Conservation (phyloP, 164 flowering plant genomes). For the Liquidambar formosana region DNA sequence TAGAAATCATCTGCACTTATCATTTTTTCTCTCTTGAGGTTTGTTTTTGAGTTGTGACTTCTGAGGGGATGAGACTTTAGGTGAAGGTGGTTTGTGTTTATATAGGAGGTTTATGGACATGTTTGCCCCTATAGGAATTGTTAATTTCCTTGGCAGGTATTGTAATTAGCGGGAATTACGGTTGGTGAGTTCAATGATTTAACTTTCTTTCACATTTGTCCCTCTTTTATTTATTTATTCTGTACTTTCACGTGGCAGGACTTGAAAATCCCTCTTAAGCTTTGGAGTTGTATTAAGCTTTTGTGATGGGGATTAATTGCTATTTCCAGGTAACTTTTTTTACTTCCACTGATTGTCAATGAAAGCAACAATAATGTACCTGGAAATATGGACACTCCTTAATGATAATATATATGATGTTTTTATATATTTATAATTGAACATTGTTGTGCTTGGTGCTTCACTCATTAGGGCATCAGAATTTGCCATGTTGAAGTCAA, state of each 20-base stretch:
- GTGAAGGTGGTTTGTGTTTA: background rate
- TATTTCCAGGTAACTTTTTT: background rate
- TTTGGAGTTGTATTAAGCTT: no score
- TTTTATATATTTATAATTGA: no score
- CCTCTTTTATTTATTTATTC: background rate
- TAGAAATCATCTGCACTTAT: conserved; percentile 48
- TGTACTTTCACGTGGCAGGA: no score
- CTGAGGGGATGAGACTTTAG: background rate
- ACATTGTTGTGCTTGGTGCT: background rate
- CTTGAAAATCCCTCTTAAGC: no score
- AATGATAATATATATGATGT: no score
- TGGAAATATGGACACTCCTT: background rate
- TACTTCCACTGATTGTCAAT: background rate
- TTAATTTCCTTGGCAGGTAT: background rate
- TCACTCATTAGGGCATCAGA: conserved; percentile 2
- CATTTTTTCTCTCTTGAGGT: conserved; percentile 27
- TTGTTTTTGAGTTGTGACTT: background rate
- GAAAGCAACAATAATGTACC: background rate
- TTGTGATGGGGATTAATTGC: no score
- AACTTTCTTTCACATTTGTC: background rate
- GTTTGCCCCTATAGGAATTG: background rate
- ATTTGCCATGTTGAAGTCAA: background rate
- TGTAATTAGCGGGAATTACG: conserved; percentile 16
- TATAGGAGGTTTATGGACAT: conserved; percentile 12
- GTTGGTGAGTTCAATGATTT: background rate